Evolutionary conservation across 202 grass and related monocot species (phyloP), one percentile per base, ranked within the genome.

Genomic region (Musa balbisiana): DNA sequence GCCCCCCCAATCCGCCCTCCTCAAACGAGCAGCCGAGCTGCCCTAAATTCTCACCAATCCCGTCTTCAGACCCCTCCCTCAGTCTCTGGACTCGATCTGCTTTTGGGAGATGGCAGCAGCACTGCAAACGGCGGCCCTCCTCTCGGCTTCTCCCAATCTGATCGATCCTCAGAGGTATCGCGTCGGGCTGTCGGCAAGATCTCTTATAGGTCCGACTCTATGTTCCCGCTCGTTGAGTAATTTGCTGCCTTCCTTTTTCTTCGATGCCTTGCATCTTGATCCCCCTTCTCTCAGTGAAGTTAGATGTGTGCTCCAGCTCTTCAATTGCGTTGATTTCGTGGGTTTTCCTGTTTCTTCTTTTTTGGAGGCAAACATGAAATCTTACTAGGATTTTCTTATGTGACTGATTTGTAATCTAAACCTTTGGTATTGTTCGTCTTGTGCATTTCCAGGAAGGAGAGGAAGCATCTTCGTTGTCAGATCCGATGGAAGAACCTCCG

Each of bases 111-210:
- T 78, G 75, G 75, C 62, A 54, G 49, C 51, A 15, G 20, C 75
- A 23, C 79, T 78, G 50, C 79, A 85, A 72, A 81, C 73, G 79
- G 74, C 79, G 20, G 84, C 84, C 11, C 73, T 81, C 52, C 66
- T 86, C 12, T 82, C 68, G 27, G 59, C 84, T 72, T 67, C 84
- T 1, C 64, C 68, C 11, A 81, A 51, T 58, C 84, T 53, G 2
- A 26, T 67, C 15, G 25, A 49, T 8, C 12, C 50, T 60, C 58
- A 76, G 54, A 62, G 76, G 67, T 62, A 59, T 67, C 74, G 79
- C 25, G 8, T 81, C 11, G 68, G 79, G 69, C 69, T 72, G 29
- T 13, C 55, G 1, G 29, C 58, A 9, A 13, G 73, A 75, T 62
- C 55, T 15, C 62, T 24, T 9, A 8, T 21, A 78, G 75, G 75